Conservation (phyloP, 805 yeast species). For the Yarrowia sp. region DNA sequence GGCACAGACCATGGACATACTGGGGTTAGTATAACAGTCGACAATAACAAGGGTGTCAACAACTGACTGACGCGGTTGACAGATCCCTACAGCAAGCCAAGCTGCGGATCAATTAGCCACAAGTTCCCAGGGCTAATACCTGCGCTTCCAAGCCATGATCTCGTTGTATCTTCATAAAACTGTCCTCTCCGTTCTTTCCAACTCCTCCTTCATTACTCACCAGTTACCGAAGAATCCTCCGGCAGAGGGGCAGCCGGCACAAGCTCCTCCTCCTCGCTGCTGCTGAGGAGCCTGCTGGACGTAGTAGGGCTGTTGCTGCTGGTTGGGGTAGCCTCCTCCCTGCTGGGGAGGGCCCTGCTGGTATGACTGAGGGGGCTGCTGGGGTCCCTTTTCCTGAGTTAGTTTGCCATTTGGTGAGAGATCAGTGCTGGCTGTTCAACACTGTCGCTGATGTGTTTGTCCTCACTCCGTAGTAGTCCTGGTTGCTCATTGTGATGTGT, state of each 20-base stretch:
- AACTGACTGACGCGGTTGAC: too few species aligned
- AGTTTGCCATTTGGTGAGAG: background rate
- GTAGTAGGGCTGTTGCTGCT: constrained; percentile 24
- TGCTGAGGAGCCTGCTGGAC: constrained; percentile 14
- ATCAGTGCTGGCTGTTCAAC: background rate
- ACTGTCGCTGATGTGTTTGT: background rate
- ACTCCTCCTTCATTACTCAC: background rate
- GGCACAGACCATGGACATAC: constrained; percentile 17
- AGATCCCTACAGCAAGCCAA: too few species aligned
- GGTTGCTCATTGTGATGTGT: constrained; percentile 18
- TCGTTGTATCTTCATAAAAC: too few species aligned
- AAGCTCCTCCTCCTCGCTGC: background rate
- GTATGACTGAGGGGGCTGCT: constrained; percentile 24
- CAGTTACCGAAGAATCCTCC: constrained; percentile 12
- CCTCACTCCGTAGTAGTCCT: constrained; percentile 23
- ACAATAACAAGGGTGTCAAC: background rate
- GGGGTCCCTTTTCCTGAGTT: constrained; percentile 19
- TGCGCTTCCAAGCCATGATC: too few species aligned
- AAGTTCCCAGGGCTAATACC: too few species aligned
- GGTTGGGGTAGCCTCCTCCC: constrained; percentile 6
- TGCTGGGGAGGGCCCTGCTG: constrained; percentile 24
- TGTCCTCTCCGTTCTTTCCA: background rate
- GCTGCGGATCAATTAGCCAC: too few species aligned
- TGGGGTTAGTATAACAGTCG: background rate
- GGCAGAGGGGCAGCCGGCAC: background rate